Evolutionary conservation across 1,284 basidiomycete genomes (phyloP).

Genomic region (Kalmanozyma brasiliensis): DNA sequence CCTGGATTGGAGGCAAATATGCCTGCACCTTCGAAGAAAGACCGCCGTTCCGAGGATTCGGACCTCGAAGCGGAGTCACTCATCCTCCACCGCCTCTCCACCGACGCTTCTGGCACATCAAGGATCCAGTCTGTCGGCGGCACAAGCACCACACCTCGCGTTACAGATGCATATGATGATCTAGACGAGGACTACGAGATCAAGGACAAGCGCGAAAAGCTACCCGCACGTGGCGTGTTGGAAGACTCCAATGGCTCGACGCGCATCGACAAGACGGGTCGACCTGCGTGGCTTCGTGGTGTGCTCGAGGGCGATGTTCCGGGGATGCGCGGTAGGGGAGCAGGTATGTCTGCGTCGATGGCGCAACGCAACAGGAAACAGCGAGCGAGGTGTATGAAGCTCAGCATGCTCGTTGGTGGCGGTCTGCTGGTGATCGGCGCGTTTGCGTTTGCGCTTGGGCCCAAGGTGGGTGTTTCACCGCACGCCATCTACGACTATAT

Average conservation of each 20-base stretch:
- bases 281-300: conserved; percentile 55
- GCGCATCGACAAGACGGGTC: conserved; percentile 55
- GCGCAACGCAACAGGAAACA: conserved; percentile 28
- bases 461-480: conserved; percentile 27
- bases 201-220: conserved; percentile 27
- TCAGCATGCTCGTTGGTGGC: conserved; percentile 20
- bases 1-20: too few relatives aligned
- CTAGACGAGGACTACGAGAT: conserved; percentile 35
- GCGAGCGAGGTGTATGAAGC: conserved; percentile 28
- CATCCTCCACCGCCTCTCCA: conserved; percentile 45
- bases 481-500: conserved; percentile 37
- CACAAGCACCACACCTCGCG: conserved; percentile 13
- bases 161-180: conserved; percentile 48
- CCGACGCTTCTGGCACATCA: conserved; percentile 31
- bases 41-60: conserved; percentile 24
- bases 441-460: conserved; percentile 58
- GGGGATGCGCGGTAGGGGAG: conserved; percentile 27
- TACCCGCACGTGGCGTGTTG: conserved; percentile 30
- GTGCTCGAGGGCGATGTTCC: conserved; percentile 38
- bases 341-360: conserved; percentile 37
- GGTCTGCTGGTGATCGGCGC: conserved; percentile 40
- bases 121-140: conserved; percentile 24
- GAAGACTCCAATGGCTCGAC: conserved; percentile 42
- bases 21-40: conserved; percentile 26
- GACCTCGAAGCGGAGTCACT: conserved; percentile 53